Base-by-base conservation (phyloP, 768 basidiomycete genomes). In the Tylopilus vinaceipallidus region DNA sequence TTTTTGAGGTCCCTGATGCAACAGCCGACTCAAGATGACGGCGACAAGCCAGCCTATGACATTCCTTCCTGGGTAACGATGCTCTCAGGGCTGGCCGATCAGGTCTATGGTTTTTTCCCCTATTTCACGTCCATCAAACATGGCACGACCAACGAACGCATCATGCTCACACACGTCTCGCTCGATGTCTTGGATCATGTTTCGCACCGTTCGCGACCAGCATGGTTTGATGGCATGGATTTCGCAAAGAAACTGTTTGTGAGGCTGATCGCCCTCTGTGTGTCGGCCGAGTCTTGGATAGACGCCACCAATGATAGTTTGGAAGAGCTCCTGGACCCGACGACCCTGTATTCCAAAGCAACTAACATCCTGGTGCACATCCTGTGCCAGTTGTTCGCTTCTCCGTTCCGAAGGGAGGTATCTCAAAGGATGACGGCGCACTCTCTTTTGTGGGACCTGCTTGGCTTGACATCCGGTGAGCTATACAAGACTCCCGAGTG, bases 271-370 rank as follows among this genome's bases (percentile, higher is more conserved):
- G 74, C 75, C 33, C 71, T 88, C 26, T 81, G 78, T 58, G 62
- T 73, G 45, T 73, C 75, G 2, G 69, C 87, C 30, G 84, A 85
- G 52, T 63, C 75, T 27, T 89, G 87, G 82, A 61, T 75, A 29
- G 78, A 79, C 43, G 71, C 69, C n/a, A 69, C 72, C 36, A 68
- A 71, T 19, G 54, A 65, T n/a, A 57, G 53, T 20, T 65, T 74
- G 41, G 71, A 71, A 19, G 75, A 62, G 14, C 61, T 75, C 37
- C 66, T 72, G 23, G 70, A 73, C 12, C 85, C 88, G 0, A 61
- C 60, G 4, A 65, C 69, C 3, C 63, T 90, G 55, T 79, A 75
- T 59, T 67, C 73, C 29, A 77, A 72, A 51, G 73, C 78, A 3
- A 66, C 75, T 17, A 58, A 68, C 24, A 74, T 76, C 16, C 64